Conservation (phyloP, 116 monocot species). For the Papilionanthe hybrid region DNA sequence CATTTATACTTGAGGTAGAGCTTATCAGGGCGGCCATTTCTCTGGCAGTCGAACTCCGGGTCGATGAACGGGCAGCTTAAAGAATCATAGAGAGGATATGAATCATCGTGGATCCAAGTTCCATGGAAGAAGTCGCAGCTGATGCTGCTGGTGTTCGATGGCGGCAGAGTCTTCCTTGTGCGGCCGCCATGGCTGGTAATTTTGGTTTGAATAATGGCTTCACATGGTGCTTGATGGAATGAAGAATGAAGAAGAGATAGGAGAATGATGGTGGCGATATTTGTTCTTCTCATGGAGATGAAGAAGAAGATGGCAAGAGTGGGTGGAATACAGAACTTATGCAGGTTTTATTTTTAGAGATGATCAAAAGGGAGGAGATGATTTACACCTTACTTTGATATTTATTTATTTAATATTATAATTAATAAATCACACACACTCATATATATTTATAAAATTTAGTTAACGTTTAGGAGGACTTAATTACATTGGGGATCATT, state of each 20-base stretch:
- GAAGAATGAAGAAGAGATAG: neutral
- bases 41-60: constrained; percentile 77
- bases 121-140: constrained; percentile 73
- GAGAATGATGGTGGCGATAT: neutral
- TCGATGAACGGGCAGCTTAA: constrained; percentile 71
- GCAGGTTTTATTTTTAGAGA: too few relatives aligned
- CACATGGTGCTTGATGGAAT: neutral
- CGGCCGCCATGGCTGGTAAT: neutral
- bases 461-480: too few relatives aligned
- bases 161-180: neutral
- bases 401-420: too few relatives aligned
- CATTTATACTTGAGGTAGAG: constrained; percentile 80
- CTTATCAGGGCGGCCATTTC: constrained; percentile 74
- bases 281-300: neutral
- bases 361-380: too few relatives aligned
- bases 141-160: neutral
- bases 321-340: too few relatives aligned
- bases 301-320: too few relatives aligned
- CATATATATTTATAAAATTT: too few relatives aligned
- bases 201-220: neutral
- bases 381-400: too few relatives aligned
- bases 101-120: constrained; percentile 64
- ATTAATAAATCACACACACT: too few relatives aligned
- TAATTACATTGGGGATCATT: too few relatives aligned
- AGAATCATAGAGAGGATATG: constrained; percentile 70